Conservation (phyloP, 805 yeast species). For the Wickerhamiella galacta region DNA sequence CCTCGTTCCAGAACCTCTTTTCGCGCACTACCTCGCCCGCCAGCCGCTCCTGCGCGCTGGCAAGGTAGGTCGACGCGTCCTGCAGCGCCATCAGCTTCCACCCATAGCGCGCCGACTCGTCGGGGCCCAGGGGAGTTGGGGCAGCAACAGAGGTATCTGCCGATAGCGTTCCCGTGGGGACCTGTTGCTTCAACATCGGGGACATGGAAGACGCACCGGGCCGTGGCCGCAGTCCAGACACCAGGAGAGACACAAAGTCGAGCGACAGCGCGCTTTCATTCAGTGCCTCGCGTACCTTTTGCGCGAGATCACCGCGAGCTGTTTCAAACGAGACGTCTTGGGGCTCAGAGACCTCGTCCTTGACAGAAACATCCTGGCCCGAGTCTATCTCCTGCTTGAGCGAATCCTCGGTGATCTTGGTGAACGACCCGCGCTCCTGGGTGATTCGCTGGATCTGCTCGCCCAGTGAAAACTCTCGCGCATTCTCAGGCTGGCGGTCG, state of each 20-base stretch:
- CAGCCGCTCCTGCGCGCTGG: constrained; percentile 35
- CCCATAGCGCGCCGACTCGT: constrained; percentile 38
- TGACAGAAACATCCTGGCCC: constrained; percentile 1
- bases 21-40: constrained; percentile 43
- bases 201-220: constrained; percentile 75
- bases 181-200: constrained; percentile 14
- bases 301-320: constrained; percentile 14
- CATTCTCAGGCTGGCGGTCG: constrained; percentile 1
- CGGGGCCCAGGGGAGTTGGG: constrained; percentile 1
- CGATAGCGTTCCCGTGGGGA: constrained; percentile 17
- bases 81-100: constrained; percentile 69
- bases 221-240: constrained; percentile 69
- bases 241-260: constrained; percentile 70
- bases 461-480: constrained; percentile 12
- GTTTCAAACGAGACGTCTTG: not conserved
- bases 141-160: constrained; percentile 15
- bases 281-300: constrained; percentile 36
- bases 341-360: constrained; percentile 6
- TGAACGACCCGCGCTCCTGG: constrained; percentile 41
- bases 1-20: constrained; percentile 46
- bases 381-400: constrained; percentile 30
- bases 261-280: constrained; percentile 80
- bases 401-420: constrained; percentile 39
- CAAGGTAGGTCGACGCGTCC: constrained; percentile 36
- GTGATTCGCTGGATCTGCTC: constrained; percentile 41